Evolutionary conservation across 2,329 filamentous ascomycete genomes (phyloP), one percentile per base, ranked within the genome.

Genomic region (Penicillium sp.): DNA sequence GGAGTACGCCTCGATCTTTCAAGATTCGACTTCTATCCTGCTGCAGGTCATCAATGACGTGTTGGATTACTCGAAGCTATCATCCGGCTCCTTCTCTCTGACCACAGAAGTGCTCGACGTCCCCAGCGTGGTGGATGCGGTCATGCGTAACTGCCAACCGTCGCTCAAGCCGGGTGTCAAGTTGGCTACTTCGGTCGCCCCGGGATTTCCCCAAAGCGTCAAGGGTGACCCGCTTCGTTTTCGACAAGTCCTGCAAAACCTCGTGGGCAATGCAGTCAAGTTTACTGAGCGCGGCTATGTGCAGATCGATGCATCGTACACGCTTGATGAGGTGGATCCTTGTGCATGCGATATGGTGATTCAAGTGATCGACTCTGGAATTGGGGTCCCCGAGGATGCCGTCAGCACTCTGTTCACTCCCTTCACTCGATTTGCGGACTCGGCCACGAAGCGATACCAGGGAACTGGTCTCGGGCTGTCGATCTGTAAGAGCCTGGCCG

Each of bases 21-120:
- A 79, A 48, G 77, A 81, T 41, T 81, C 79, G 0, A 78, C 76
- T 2, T 71, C 75, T 14, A 68, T 81, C 2, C 65, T 83, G 15
- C 62, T 83, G 13, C 75, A 78, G 47, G 73, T 83, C 33, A 81
- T 83, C 57, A 81, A 83, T 52, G 78, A 82, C 45, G 80, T 84
- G 31, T 69, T 83, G n/a, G 80, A 84, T 60, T 83, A 80, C 53
- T 81, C 79, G 7, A 83, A 82, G 49, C 67, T 82, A 4, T 73
- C 76, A 0, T 78, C 78, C 0, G 77, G 78, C n/a, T 73, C 70
- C 23, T 79, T 83, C 44, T 76, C 77, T 2, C 69, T 83, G 37
- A 75, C 69, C 33, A 59, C 75, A 10, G 76, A 79, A 49, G 62
- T 75, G 20, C 63, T 82, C 41, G 68, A 71, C 47, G 63, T 81